These are phyloP conservation scores for Wickerhamomyces ciferrii DNA, from an alignment of 805 yeast species.

Conservation along the genomic window DNA sequence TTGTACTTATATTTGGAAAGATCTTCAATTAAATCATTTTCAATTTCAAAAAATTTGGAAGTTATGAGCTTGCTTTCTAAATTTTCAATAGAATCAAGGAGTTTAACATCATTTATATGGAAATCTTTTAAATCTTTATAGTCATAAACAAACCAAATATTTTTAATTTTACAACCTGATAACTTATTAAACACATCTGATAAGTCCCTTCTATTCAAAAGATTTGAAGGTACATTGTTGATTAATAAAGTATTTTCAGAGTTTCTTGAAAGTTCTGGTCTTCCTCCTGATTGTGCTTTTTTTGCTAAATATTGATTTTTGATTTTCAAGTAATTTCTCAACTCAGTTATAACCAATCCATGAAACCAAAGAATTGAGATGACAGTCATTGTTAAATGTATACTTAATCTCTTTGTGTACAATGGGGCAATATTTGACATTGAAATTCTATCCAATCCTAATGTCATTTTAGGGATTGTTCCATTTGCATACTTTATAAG, in stretches of 20 bases:
- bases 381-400: conserved; percentile 59
- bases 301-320: conserved; percentile 37
- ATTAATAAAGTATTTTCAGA: conserved; percentile 32
- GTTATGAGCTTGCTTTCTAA: conserved; percentile 30
- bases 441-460: conserved; percentile 64
- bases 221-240: conserved; percentile 38
- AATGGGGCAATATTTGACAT: conserved; percentile 61
- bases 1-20: neutral
- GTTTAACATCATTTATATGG: conserved; percentile 23
- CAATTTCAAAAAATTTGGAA: conserved; percentile 5
- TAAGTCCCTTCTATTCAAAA: conserved; percentile 16
- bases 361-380: conserved; percentile 54
- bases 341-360: conserved; percentile 48
- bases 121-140: conserved; percentile 30
- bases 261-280: conserved; percentile 14
- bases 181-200: conserved; percentile 20
- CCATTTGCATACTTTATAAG: conserved; percentile 18
- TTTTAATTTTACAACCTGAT: conserved; percentile 43
- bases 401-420: conserved; percentile 43
- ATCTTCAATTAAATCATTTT: neutral
- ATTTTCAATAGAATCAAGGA: conserved; percentile 32
- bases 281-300: conserved; percentile 8
- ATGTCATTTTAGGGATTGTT: conserved; percentile 14
- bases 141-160: conserved; percentile 55
- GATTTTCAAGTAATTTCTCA: conserved; percentile 43